Base-by-base conservation (phyloP, 75 land plant genomes). In the Picea glauca region DNA sequence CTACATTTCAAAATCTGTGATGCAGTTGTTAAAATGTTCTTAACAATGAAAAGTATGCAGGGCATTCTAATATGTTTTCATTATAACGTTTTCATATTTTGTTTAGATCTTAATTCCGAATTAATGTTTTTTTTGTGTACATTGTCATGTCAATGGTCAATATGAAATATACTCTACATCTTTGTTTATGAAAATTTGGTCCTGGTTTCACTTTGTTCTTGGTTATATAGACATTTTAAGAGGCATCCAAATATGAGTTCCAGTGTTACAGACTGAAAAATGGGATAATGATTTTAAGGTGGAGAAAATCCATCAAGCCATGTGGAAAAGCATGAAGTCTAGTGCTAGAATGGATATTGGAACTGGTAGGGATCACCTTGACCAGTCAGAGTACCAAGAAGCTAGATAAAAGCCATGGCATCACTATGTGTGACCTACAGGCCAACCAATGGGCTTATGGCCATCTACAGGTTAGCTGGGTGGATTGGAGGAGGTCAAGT, bases 51-150 rank as follows among this genome's bases (percentile, higher is more conserved):
- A 70, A 70, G 13, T 63, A 70, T 40, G 20, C n/a, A 8, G 46
- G 9, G n/a, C 8, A 43, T 40, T 70, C 35, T 40, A 38, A 68
- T 18, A 68, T 68, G 20, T 38, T 66, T 66, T 2, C 6, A 31
- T 26, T 35, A 64, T 35, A 20, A 66, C 14, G 40, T 17, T 70
- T 70, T 70, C 74, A 43, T 20, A 70, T 70, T 35, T 70, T 70
- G n/a, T 18, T 43, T n/a, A 40, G 14, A 70, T 70, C 50, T 70
- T 11, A 17, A 6, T 20, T 68, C 3, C 8, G 50, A 43, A n/a
- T 9, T 21, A 43, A 20, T 23, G 12, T 12, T 40, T 40, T n/a
- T 8, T 20, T 40, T 70, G 11, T 68, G 50, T 17, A 70, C 11
- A 43, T 21, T 70, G n/a, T 40, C 26, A 70, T 4, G n/a, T 20